These are phyloP conservation scores for Eragrostis tef DNA, from an alignment of 202 grass and related monocot species.

Conservation along the genomic window DNA sequence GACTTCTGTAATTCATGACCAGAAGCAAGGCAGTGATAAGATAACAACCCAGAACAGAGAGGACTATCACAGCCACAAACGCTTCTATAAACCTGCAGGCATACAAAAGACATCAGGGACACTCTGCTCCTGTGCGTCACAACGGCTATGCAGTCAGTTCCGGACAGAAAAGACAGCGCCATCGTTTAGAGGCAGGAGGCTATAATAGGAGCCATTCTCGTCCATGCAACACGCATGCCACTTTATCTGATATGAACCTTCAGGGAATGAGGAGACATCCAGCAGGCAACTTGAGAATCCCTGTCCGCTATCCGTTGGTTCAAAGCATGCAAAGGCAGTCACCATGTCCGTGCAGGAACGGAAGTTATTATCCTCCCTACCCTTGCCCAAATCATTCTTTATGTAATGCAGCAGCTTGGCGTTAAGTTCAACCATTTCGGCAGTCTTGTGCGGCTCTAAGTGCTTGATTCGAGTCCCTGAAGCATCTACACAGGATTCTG, in stretches of 20 bases:
- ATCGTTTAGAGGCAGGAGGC: constrained; percentile 71
- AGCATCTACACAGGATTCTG: constrained; percentile 39
- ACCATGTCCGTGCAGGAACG: constrained; percentile 35
- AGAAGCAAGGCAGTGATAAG: neutral
- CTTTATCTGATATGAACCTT: constrained; percentile 68
- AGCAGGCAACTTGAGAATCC: constrained; percentile 73
- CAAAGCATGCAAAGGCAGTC: constrained; percentile 53
- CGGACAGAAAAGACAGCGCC: constrained; percentile 55
- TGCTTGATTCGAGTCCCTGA: constrained; percentile 39
- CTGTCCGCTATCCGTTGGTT: constrained; percentile 53
- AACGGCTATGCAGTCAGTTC: constrained; percentile 31
- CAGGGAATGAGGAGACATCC: constrained; percentile 62
- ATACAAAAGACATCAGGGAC: neutral
- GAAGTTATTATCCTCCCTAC: neutral
- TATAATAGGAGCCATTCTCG: constrained; percentile 54
- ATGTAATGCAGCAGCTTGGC: constrained; percentile 54
- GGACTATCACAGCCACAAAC: neutral
- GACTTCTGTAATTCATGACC: neutral
- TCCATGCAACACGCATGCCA: constrained; percentile 73
- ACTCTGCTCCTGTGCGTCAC: neutral
- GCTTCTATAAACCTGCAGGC: neutral
- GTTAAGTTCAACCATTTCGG: constrained; percentile 65
- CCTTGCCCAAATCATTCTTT: constrained; percentile 46
- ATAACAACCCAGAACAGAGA: neutral
- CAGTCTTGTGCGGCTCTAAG: constrained; percentile 42